These are phyloP conservation scores for Zopfochytrium polystomum DNA, from an alignment of 371 early-diverging fungal genomes.

Conservation along the genomic window DNA sequence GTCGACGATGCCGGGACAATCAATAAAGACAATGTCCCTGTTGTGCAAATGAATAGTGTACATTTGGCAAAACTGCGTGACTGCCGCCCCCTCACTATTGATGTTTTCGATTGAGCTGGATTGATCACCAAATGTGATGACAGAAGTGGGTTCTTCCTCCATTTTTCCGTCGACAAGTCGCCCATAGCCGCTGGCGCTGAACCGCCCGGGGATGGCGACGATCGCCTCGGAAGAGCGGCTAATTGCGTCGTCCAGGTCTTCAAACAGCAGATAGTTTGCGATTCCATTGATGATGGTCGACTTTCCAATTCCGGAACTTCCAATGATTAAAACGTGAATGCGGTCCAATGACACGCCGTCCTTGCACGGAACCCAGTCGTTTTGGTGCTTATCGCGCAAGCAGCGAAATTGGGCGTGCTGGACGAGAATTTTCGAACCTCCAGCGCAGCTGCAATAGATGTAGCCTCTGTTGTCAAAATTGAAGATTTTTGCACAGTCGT, in stretches of 20 bases:
- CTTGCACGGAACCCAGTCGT: not conserved
- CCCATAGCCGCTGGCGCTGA: conserved; percentile 5
- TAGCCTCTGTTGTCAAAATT: not conserved
- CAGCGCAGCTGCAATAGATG: not conserved
- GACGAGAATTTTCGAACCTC: not conserved
- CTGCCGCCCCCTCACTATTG: not conserved
- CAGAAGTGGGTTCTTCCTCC: not conserved
- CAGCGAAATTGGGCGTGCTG: not conserved
- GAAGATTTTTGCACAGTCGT: not conserved
- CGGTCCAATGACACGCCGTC: not conserved
- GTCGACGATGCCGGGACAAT: not conserved
- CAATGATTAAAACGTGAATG: conserved; percentile 1
- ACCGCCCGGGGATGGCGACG: conserved; percentile 3
- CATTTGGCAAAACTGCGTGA: not conserved
- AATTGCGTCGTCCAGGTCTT: conserved; percentile 4
- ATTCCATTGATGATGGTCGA: conserved; percentile 6
- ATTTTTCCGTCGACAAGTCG: not conserved
- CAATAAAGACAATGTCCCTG: not conserved
- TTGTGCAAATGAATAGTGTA: not conserved
- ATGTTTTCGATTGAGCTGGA: not conserved
- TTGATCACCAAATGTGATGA: not conserved
- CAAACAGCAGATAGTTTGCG: not conserved
- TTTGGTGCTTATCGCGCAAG: not conserved
- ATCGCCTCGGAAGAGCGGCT: not conserved
- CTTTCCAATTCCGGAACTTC: conserved; percentile 10